Evolutionary conservation across 2,329 filamentous ascomycete genomes (phyloP), one percentile per base, ranked within the genome.

Genomic region (Aspergillus texensis): DNA sequence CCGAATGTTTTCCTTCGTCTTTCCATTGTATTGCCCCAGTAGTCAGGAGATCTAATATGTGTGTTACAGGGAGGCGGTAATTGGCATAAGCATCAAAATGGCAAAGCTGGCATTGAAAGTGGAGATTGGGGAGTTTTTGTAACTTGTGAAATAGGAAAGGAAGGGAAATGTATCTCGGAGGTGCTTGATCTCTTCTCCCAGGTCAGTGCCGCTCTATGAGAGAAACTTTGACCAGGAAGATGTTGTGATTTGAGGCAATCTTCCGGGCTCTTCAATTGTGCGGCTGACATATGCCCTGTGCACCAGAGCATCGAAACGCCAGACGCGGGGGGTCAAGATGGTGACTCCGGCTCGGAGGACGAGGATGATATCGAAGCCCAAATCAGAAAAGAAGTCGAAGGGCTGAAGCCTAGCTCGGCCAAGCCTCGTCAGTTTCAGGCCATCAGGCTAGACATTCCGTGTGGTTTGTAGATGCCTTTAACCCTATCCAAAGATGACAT

Each of bases 81-180:
- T 66, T 78, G 74, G 68, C 71, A 66, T 39, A 71, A 78, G 60
- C 67, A 71, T 21, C 68, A 71, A 58, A 61, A 54, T 50, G 62
- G 65, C 48, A 70, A 71, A 62, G 64, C 65, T 41, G 66, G 60
- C 28, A 71, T 82, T 57, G 78, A 81, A 62, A 71, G 68, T 59
- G 87, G 86, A 19, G 86, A 89, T 70, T 80, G 82, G 57, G 88
- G 88, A 12, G 86, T 89, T 32, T 89, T 88, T 80, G 84, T 86
- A 48, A 88, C 87, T 3, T 89, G 87, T 72, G 83, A 86, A 63
- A 86, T 85, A 77, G 86, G 86, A 64, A 84, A 82, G 70, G 87
- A 90, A 77, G 80, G 78, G 46, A 88, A 87, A 76, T 87, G 85
- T 62, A 81, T 86, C 26, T 78, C 79, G 52, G 88, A 90, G 68